Evolutionary conservation across 2,329 filamentous ascomycete species (phyloP).

Genomic region (Diaporthe sp.): DNA sequence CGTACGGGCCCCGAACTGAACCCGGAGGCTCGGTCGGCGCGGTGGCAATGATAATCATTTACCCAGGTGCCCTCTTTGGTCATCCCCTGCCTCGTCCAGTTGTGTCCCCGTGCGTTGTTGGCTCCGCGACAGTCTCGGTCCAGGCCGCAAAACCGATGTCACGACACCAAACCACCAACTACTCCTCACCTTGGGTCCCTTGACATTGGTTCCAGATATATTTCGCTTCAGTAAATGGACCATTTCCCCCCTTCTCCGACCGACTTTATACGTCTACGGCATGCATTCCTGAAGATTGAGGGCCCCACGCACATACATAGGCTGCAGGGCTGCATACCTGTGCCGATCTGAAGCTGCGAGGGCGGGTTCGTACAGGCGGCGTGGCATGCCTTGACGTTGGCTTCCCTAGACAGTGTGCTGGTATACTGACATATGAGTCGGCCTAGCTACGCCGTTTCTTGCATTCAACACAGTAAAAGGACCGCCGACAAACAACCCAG

Average conservation of each 20-base stretch:
- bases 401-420: too few relatives aligned
- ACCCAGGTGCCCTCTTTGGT: too few relatives aligned
- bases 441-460: neutral
- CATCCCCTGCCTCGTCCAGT: neutral
- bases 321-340: neutral
- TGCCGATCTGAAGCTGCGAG: neutral
- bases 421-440: too few relatives aligned
- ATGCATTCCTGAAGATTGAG: neutral
- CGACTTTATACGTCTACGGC: neutral
- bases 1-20: neutral
- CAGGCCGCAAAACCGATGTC: neutral
- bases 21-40: neutral
- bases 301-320: neutral
- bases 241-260: neutral
- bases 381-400: too few relatives aligned
- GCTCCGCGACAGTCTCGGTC: neutral
- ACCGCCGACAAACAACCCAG: neutral
- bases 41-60: neutral
- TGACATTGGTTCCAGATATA: neutral
- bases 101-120: neutral
- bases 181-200: neutral
- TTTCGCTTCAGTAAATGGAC: neutral
- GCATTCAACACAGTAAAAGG: neutral
- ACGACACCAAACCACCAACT: neutral
- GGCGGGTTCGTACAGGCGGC: neutral